Conservation (phyloP, 441 rosid genomes). For the Eutrema salsugineum region DNA sequence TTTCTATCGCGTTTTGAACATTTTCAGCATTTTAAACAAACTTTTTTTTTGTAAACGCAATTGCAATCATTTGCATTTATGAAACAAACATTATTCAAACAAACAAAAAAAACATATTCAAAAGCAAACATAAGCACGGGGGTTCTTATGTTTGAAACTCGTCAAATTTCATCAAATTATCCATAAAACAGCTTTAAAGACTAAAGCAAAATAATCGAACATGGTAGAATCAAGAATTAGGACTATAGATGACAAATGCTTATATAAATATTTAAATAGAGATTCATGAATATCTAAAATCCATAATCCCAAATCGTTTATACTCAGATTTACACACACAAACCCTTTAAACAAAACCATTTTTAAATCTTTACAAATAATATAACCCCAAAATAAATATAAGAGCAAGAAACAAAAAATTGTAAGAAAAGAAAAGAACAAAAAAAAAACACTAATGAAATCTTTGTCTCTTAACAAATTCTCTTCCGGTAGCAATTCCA, state of each 20-base stretch:
- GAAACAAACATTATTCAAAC: not conserved
- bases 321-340: constrained; percentile 14
- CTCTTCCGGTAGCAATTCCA: constrained; percentile 35
- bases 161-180: not conserved
- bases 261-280: not conserved
- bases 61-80: not conserved
- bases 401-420: not conserved
- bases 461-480: constrained; percentile 55
- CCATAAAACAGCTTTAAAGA: not conserved
- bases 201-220: not conserved
- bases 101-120: not conserved
- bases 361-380: constrained; percentile 16
- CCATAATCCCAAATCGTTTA: not conserved
- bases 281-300: not conserved
- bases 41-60: not conserved
- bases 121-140: not conserved
- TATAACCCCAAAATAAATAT: not conserved
- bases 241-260: not conserved
- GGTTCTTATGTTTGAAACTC: not conserved
- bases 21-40: not conserved
- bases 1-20: not conserved
- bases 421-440: not conserved
- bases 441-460: constrained; percentile 38
- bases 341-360: not conserved
- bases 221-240: not conserved